phyloP scores from a whole-genome alignment of 805 yeast genomes.

The Zygosaccharomyces bisporus region DNA sequence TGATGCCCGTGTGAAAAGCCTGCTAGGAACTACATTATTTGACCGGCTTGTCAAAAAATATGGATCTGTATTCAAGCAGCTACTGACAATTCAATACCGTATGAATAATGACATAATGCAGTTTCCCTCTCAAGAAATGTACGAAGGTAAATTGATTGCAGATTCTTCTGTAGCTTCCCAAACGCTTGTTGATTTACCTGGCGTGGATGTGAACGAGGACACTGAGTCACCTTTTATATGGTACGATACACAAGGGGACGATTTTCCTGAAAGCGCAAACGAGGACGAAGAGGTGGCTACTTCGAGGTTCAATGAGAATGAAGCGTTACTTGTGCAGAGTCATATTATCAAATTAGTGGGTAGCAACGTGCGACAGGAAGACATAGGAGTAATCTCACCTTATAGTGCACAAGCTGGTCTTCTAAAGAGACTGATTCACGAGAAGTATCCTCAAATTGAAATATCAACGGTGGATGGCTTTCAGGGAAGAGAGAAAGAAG shows the following conservation, averaged over 20 bases:
- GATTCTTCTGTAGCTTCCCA: constrained; percentile 52
- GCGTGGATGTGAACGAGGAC: constrained; percentile 48
- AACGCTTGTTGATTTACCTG: constrained; percentile 52
- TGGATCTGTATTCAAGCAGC: constrained; percentile 46
- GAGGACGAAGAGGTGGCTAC: constrained; percentile 35
- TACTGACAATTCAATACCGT: constrained; percentile 78
- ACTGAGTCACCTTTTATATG: constrained; percentile 60
- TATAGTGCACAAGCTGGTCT: constrained; percentile 80
- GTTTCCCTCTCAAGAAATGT: constrained; percentile 67
- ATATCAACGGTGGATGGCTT: constrained; percentile 93
- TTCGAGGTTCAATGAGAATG: constrained; percentile 77
- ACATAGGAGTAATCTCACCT: constrained; percentile 86
- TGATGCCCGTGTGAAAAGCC: constrained; percentile 40
- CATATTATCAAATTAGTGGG: constrained; percentile 53
- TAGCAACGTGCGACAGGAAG: constrained; percentile 49
- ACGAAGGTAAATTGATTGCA: constrained; percentile 60
- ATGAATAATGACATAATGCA: constrained; percentile 78
- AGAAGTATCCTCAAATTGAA: constrained; percentile 50
- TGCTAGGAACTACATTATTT: constrained; percentile 66
- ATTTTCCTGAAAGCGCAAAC: constrained; percentile 57
- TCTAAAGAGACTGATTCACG: constrained; percentile 46
- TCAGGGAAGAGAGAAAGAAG: constrained; percentile 94
- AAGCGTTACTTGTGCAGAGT: constrained; percentile 54
- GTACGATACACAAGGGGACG: constrained; percentile 94
- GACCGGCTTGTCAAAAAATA: constrained; percentile 63